Conservation (phyloP, 441 rosid genomes). For the Geranium incanum region DNA sequence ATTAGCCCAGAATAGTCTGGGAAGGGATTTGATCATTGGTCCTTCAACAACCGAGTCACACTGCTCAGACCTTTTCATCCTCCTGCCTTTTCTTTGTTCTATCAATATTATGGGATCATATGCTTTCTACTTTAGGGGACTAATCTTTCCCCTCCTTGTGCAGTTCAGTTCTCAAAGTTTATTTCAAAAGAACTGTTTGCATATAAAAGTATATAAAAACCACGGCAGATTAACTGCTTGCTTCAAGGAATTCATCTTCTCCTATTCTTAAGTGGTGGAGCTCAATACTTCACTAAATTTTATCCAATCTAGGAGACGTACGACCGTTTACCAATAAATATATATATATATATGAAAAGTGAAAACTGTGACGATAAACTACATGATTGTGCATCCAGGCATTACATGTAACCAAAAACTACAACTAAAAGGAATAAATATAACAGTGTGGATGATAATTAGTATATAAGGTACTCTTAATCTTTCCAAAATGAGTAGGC, state of each 20-base stretch:
- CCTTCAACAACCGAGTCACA: neutral
- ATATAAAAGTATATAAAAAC: neutral
- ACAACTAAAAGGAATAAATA: neutral
- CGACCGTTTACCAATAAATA: neutral
- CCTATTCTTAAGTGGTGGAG: neutral
- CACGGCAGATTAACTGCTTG: neutral
- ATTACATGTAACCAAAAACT: neutral
- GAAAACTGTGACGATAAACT: neutral
- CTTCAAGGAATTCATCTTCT: neutral
- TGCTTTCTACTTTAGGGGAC: neutral
- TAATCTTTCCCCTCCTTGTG: neutral
- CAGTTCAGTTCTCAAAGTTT: neutral
- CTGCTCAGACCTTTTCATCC: neutral
- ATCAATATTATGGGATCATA: neutral
- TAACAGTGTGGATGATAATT: neutral
- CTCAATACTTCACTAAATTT: neutral
- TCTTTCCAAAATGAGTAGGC: constrained; percentile 2
- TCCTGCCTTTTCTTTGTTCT: neutral
- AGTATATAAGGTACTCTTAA: constrained; percentile 5
- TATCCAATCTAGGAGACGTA: neutral
- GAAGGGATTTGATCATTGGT: constrained; percentile 1
- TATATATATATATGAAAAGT: neutral
- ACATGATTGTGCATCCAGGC: neutral
- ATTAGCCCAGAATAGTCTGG: neutral
- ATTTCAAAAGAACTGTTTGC: neutral